phyloP scores from a whole-genome alignment of 371 early-diverging fungal species.

The Astathelohania contejeani region DNA sequence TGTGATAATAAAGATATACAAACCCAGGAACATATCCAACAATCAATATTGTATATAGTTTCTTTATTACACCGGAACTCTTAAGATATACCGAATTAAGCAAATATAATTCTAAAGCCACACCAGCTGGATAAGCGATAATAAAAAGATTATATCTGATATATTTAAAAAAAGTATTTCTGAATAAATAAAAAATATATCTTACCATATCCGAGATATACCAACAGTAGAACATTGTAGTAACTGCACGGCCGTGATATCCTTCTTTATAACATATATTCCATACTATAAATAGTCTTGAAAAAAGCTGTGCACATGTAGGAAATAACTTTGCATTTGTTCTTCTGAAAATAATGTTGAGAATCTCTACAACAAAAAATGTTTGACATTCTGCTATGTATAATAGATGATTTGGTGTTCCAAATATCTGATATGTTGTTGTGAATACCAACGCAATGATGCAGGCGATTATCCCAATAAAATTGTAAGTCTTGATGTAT shows the following conservation, averaged over 20 bases:
- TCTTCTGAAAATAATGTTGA: slow-evolving; percentile 23
- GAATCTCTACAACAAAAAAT: slow-evolving; percentile 31
- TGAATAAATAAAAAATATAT: slow-evolving; percentile 30
- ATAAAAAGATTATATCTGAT: slow-evolving; percentile 35
- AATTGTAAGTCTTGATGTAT: slow-evolving; percentile 31
- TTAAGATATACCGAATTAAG: neutral
- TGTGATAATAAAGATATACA: slow-evolving; percentile 17
- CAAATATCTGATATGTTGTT: slow-evolving; percentile 11
- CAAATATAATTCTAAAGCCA: slow-evolving; percentile 15
- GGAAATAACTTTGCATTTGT: slow-evolving; percentile 24
- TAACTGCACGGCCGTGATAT: slow-evolving; percentile 5
- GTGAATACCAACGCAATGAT: slow-evolving; percentile 7
- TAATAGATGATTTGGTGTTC: slow-evolving; percentile 10
- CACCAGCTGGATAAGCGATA: slow-evolving; percentile 29
- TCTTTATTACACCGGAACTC: neutral
- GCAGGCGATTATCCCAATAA: slow-evolving; percentile 13
- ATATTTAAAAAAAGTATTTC: slow-evolving; percentile 8
- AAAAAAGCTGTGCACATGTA: slow-evolving; percentile 28
- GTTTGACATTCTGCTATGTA: slow-evolving; percentile 17
- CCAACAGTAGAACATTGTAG: slow-evolving; percentile 24
- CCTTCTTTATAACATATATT: slow-evolving; percentile 14
- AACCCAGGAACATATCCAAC: slow-evolving; percentile 14
- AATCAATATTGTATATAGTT: slow-evolving; percentile 1
- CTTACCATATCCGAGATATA: slow-evolving; percentile 28
- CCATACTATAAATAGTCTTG: slow-evolving; percentile 28